Evolutionary conservation across 176 grass and related monocot genomes (phyloP).

Genomic region (Juncus inflexus): DNA sequence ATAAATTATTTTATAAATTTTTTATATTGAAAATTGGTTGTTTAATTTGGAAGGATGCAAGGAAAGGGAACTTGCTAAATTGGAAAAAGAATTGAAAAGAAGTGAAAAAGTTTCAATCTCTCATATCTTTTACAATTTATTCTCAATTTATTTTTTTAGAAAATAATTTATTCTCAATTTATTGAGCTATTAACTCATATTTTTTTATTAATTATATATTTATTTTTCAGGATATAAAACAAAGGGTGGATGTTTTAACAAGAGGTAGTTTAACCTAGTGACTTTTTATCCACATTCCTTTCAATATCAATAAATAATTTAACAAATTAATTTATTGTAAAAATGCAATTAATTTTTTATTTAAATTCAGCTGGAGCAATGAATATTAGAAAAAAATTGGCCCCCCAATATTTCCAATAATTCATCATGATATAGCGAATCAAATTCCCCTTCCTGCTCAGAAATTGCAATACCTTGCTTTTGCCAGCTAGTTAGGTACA

Average conservation of each 20-base stretch:
- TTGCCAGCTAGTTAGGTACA: conserved; percentile 92
- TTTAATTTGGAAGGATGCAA: conserved; percentile 37
- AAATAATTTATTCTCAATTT: conserved; percentile 1
- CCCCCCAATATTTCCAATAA: conserved; percentile 75
- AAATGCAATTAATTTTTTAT: neutral
- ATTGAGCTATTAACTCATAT: conserved; percentile 15
- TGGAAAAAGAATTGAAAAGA: conserved; percentile 79
- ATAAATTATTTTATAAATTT: neutral
- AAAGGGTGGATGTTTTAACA: conserved; percentile 67
- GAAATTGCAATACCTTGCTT: conserved; percentile 72
- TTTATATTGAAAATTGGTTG: neutral
- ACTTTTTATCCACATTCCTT: neutral
- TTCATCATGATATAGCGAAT: conserved; percentile 78
- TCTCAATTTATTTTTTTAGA: neutral
- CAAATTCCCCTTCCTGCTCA: conserved; percentile 88
- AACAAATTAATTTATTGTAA: conserved; percentile 3
- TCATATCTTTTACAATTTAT: conserved; percentile 15
- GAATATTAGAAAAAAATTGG: conserved; percentile 69
- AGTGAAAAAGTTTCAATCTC: conserved; percentile 46
- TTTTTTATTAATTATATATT: neutral
- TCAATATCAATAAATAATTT: too few relatives aligned
- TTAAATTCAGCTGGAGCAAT: conserved; percentile 50
- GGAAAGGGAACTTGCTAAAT: conserved; percentile 53
- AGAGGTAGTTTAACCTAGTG: conserved; percentile 44
- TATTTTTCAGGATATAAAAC: conserved; percentile 64